A percentile compares a stretch with the other conserved stretches of the same genome.
phyloP scores from a whole-genome alignment of 164 flowering plant species.

The Buxus sempervirens region DNA sequence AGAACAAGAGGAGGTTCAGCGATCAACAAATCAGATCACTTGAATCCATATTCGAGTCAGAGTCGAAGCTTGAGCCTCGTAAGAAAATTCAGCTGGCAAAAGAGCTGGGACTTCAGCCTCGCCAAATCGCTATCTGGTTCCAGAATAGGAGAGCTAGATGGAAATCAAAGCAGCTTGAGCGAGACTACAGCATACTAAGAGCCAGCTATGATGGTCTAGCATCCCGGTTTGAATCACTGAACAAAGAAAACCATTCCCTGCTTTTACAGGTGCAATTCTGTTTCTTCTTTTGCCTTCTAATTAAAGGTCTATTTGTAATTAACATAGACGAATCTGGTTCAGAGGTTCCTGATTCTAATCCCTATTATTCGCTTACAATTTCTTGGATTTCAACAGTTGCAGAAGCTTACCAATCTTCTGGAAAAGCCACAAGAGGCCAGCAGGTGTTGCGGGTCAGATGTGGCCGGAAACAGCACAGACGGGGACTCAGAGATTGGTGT shows the following conservation, averaged over 20 bases:
- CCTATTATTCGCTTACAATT: too few relatives aligned
- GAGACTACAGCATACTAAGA: conserved; percentile 41
- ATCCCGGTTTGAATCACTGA: conserved; percentile 35
- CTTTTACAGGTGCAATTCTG: conserved; percentile 38
- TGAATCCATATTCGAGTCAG: conserved; percentile 61
- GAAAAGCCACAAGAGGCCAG: conserved; percentile 20
- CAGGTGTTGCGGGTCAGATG: conserved; percentile 4
- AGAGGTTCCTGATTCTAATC: background rate
- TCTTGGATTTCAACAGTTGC: conserved; percentile 29
- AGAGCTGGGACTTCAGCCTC: conserved; percentile 67
- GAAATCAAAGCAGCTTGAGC: conserved; percentile 75
- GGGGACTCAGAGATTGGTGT: conserved; percentile 21
- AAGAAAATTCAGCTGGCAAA: conserved; percentile 59
- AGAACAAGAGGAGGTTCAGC: conserved; percentile 52
- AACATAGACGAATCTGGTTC: background rate
- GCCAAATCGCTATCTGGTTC: conserved; percentile 91
- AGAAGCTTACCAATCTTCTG: conserved; percentile 34
- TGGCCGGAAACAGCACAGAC: conserved; percentile 16
- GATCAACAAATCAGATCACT: conserved; percentile 55
- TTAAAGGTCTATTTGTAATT: too few relatives aligned
- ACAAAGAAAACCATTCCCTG: conserved; percentile 55
- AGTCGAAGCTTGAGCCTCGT: conserved; percentile 59
- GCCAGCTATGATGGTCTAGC: conserved; percentile 44
- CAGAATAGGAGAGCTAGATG: conserved; percentile 85
- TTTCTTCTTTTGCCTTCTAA: background rate